phyloP scores from a whole-genome alignment of 2,329 filamentous ascomycete species.

The Chrysoporthe cubensis region DNA sequence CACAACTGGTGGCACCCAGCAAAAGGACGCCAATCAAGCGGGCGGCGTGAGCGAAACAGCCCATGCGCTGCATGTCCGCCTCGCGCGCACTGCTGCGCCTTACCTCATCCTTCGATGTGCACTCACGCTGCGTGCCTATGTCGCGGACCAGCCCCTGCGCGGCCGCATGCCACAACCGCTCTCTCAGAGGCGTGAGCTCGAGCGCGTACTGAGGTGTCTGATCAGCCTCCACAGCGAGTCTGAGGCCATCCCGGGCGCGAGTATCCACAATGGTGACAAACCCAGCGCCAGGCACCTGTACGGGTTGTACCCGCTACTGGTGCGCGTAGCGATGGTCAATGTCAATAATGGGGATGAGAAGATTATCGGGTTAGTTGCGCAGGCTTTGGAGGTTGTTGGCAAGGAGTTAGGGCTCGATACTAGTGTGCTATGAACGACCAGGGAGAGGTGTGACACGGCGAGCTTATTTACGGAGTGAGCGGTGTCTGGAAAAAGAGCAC shows the following conservation, averaged over 20 bases:
- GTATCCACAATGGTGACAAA: slow-evolving; percentile 54
- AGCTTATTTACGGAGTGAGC: neutral
- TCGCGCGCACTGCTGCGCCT: slow-evolving; percentile 77
- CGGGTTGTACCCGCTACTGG: slow-evolving; percentile 77
- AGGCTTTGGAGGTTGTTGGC: slow-evolving; percentile 66
- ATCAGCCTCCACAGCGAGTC: slow-evolving; percentile 71
- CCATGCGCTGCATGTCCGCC: slow-evolving; percentile 52
- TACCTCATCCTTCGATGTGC: slow-evolving; percentile 83
- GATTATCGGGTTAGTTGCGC: slow-evolving; percentile 60
- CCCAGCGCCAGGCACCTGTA: slow-evolving; percentile 72
- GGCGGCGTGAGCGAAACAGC: slow-evolving; percentile 34
- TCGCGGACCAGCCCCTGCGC: slow-evolving; percentile 87
- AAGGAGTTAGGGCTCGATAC: slow-evolving; percentile 52
- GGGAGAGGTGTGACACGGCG: neutral
- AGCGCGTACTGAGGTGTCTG: slow-evolving; percentile 70
- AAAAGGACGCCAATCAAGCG: slow-evolving; percentile 29
- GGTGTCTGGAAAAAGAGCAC: neutral
- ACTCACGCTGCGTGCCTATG: slow-evolving; percentile 79
- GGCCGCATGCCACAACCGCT: slow-evolving; percentile 88
- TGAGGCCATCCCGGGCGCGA: slow-evolving; percentile 65
- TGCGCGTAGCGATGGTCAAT: slow-evolving; percentile 64
- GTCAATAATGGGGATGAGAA: slow-evolving; percentile 62
- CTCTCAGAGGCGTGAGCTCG: slow-evolving; percentile 76
- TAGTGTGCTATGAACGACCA: neutral
- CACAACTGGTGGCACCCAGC: slow-evolving; percentile 20